These are phyloP conservation scores for Fusarium cicatricum DNA, from an alignment of 2,329 filamentous ascomycete species.

Conservation along the genomic window DNA sequence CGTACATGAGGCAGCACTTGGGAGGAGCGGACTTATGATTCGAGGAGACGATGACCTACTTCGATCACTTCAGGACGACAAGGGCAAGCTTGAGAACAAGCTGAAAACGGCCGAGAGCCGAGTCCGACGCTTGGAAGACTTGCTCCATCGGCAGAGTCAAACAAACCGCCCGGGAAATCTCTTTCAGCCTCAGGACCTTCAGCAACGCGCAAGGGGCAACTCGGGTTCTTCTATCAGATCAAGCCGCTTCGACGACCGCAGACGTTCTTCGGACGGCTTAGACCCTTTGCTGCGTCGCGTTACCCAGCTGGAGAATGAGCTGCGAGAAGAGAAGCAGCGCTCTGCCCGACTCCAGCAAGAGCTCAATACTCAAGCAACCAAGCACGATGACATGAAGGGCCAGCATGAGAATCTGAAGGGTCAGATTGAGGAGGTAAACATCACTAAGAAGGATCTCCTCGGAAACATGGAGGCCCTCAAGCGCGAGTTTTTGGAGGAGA, in stretches of 20 bases:
- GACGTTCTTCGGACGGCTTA: constrained; percentile 56
- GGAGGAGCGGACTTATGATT: constrained; percentile 84
- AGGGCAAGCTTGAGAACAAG: constrained; percentile 75
- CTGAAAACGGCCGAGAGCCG: constrained; percentile 87
- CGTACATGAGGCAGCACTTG: constrained; percentile 87
- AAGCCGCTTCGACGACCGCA: constrained; percentile 54
- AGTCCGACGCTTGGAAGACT: constrained; percentile 88
- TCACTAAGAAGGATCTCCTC: constrained; percentile 92
- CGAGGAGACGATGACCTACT: constrained; percentile 88
- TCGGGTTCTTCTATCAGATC: constrained; percentile 59
- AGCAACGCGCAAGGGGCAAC: constrained; percentile 59
- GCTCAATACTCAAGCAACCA: constrained; percentile 63
- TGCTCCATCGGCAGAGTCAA: constrained; percentile 84
- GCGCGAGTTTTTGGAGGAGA: constrained; percentile 85
- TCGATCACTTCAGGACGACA: constrained; percentile 82
- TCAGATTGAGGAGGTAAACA: constrained; percentile 84
- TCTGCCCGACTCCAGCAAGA: constrained; percentile 75
- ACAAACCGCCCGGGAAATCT: constrained; percentile 63
- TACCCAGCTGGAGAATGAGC: constrained; percentile 77
- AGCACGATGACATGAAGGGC: constrained; percentile 68
- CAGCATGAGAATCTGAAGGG: constrained; percentile 66
- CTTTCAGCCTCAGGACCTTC: constrained; percentile 59
- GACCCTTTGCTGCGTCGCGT: constrained; percentile 59
- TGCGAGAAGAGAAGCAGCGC: constrained; percentile 76
- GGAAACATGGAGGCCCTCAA: constrained; percentile 94